Conservation (phyloP, 768 basidiomycete genomes). For the Mrakia blollopis region DNA sequence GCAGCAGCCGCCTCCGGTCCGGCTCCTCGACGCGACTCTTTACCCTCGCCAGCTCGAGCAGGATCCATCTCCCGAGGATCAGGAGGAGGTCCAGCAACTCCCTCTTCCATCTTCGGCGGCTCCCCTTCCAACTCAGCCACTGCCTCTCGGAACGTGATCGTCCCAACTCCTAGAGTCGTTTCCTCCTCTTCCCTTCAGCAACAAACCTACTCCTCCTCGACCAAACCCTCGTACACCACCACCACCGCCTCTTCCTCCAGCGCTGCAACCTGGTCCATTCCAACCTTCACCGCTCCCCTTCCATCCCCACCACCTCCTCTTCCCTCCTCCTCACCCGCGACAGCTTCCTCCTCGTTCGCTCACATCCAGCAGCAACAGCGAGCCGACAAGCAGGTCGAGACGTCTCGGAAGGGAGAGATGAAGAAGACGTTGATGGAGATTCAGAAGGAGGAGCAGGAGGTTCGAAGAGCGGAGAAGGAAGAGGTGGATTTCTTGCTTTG, state of each 20-base stretch:
- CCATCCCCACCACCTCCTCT: constrained; percentile 28
- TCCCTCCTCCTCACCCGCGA: constrained; percentile 47
- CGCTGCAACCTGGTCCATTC: constrained; percentile 54
- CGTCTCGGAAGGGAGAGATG: constrained; percentile 46
- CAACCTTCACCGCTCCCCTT: constrained; percentile 35
- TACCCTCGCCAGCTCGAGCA: background rate
- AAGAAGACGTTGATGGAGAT: constrained; percentile 71
- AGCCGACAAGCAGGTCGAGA: constrained; percentile 48
- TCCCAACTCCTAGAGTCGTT: constrained; percentile 30
- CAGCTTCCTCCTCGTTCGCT: constrained; percentile 41
- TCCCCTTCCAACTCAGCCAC: background rate
- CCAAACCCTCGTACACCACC: constrained; percentile 18
- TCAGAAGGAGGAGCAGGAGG: constrained; percentile 70
- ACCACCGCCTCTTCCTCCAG: constrained; percentile 30
- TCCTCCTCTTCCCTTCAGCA: constrained; percentile 26
- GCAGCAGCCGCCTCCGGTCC: background rate
- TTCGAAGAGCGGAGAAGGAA: constrained; percentile 48
- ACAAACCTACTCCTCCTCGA: constrained; percentile 34
- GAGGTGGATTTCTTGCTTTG: constrained; percentile 80
- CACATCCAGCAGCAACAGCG: constrained; percentile 76
- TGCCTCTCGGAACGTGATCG: constrained; percentile 29
- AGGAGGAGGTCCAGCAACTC: background rate
- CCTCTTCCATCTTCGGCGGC: background rate
- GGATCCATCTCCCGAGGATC: constrained; percentile 2
- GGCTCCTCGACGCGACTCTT: background rate